A percentile compares a stretch with the other conserved stretches of the same genome.
These are phyloP conservation scores for Aureobasidium lini DNA, from an alignment of 2,329 filamentous ascomycete genomes.

Conservation along the genomic window DNA sequence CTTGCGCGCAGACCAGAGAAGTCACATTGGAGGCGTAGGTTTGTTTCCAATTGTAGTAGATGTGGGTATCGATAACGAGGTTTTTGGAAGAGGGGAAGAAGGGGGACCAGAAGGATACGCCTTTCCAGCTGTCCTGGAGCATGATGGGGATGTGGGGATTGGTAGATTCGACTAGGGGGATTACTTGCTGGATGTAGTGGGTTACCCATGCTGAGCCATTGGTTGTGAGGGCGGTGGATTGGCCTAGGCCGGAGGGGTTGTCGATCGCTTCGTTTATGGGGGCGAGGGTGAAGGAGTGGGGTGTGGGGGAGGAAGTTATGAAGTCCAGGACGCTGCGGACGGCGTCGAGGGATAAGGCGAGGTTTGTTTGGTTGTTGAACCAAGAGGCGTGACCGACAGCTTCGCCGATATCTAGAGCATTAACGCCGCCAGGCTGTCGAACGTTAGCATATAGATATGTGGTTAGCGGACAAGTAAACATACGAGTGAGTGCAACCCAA, in stretches of 20 bases:
- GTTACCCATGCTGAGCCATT: too few species aligned
- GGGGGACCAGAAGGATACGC: slow-evolving; percentile 23
- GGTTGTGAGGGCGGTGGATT: too few species aligned
- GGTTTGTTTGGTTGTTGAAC: slow-evolving; percentile 30
- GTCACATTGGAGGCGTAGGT: too few species aligned
- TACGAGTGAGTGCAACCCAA: slow-evolving; percentile 27
- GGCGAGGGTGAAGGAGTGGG: background rate
- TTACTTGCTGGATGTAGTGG: too few species aligned
- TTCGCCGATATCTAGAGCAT: slow-evolving; percentile 22
- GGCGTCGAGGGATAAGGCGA: slow-evolving; percentile 24
- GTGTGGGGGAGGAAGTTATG: background rate
- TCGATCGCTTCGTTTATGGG: background rate
- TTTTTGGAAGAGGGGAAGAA: slow-evolving; percentile 22
- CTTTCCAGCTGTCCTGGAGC: background rate
- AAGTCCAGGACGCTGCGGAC: background rate
- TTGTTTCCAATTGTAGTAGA: slow-evolving; percentile 20
- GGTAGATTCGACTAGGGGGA: too few species aligned
- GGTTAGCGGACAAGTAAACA: too few species aligned
- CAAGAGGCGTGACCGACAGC: slow-evolving; percentile 19
- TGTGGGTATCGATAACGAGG: slow-evolving; percentile 26
- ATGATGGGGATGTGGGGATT: too few species aligned
- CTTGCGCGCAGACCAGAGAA: background rate
- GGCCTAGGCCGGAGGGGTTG: background rate
- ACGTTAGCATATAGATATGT: too few species aligned
- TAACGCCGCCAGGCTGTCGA: slow-evolving; percentile 24